Base-by-base conservation (phyloP, 352 stramenopile species). In the Phytophthora fragariae region DNA sequence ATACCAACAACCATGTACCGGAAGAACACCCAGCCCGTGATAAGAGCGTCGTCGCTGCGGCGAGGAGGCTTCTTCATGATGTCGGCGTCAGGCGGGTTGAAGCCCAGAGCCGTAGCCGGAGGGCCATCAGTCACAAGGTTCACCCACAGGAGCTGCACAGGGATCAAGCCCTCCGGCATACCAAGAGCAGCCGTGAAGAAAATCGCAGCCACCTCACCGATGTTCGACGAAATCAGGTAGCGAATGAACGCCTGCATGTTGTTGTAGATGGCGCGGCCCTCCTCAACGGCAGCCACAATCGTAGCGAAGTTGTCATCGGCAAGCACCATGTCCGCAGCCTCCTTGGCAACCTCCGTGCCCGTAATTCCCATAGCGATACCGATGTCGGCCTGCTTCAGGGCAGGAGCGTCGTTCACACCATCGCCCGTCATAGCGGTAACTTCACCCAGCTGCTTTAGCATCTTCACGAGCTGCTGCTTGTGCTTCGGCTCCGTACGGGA, bases 161-260 rank as follows among this genome's bases (percentile, higher is more conserved):
- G 97, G 60, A 98, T 99, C 21, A 99, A 83, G 24, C 96, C 96
- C 76, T 99, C 98, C 0, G 98, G 98, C 33, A 99, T 88, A 46
- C 98, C 98, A 33, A 99, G 82, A 11, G 98, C 83, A 5, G 97
- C 97, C 19, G 97, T 98, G 74, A 99, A 98, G 76, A 99, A 98
- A 69, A 99, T 99, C 5, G 97, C 98, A 41, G 94, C 97, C 41
- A 99, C 98, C 82, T 99, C 98, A 69, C 98, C 98, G 78, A 99
- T 99, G 88, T 99, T 99, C 60, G 96, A 99, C 65, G 91, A 98
- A 59, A 99, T 99, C 66, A 99, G 83, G 83, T 99, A 99, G 68
- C 97, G 98, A 69, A 99, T 99, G 84, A 99, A 99, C 46, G 97
- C 92, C 77, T 99, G 97, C 97, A 99, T 99, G 85, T 99, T 99